Percentiles rank a stretch among this genome's conserved stretches.
phyloP scores from a whole-genome alignment of 2,329 filamentous ascomycete species.

The Ambrosiella xylebori region DNA sequence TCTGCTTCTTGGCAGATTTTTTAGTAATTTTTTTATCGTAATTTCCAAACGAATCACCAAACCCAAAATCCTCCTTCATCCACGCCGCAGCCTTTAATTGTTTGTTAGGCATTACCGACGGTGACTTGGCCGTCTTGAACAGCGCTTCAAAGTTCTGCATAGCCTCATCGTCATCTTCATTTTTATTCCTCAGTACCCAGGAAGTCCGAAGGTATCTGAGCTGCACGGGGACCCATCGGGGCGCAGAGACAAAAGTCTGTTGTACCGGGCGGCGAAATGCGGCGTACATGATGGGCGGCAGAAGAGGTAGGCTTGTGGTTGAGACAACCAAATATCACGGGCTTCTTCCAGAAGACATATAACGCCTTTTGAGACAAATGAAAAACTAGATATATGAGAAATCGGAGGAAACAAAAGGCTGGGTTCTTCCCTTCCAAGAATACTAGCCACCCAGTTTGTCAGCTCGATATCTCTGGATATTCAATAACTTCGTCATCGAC shows the following conservation, averaged over 20 bases:
- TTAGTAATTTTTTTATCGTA: not conserved
- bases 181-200: no score
- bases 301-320: not conserved
- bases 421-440: no score
- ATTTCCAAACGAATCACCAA: not conserved
- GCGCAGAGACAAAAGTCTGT: not conserved
- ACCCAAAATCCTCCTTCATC: slow-evolving; percentile 11
- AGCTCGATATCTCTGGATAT: no score
- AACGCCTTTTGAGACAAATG: no score
- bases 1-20: not conserved
- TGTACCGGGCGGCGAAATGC: slow-evolving; percentile 2
- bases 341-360: no score
- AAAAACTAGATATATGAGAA: no score
- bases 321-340: not conserved
- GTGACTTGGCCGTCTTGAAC: slow-evolving; percentile 1
- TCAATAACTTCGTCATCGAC: no score
- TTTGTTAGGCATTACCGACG: slow-evolving; percentile 1
- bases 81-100: not conserved
- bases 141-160: slow-evolving; percentile 4
- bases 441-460: no score
- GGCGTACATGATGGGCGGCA: slow-evolving; percentile 7
- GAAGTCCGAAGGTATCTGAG: no score
- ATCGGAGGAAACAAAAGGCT: no score
- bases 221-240: no score
- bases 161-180: not conserved